These are phyloP conservation scores for Miscanthus lutarioriparius DNA, from an alignment of 176 grass and related monocot genomes.

Conservation along the genomic window DNA sequence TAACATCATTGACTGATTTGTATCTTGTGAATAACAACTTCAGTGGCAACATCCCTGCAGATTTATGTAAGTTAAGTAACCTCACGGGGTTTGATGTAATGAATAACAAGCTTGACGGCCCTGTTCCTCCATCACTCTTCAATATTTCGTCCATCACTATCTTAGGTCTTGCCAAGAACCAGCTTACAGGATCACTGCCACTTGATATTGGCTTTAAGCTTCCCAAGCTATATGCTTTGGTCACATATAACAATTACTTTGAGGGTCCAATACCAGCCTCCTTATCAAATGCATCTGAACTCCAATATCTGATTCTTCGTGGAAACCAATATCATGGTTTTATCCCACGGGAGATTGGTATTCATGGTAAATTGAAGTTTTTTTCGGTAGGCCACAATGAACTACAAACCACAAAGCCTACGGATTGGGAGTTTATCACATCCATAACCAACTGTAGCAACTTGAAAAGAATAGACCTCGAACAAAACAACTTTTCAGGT, in stretches of 20 bases:
- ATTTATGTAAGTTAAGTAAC: neutral
- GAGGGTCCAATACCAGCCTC: constrained; percentile 10
- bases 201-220: constrained; percentile 23
- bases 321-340: neutral
- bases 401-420: neutral
- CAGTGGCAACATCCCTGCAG: constrained; percentile 17
- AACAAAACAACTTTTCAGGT: constrained; percentile 10
- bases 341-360: constrained; percentile 32
- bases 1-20: constrained; percentile 26
- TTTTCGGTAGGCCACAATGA: neutral
- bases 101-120: neutral
- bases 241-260: neutral
- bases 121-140: constrained; percentile 9
- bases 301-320: neutral
- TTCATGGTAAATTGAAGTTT: neutral
- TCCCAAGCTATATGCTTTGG: neutral
- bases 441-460: constrained; percentile 33
- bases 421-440: constrained; percentile 29
- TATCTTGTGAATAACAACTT: neutral
- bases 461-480: neutral
- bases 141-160: constrained; percentile 16
- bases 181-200: constrained; percentile 15
- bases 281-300: constrained; percentile 20
- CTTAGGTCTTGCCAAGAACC: neutral
- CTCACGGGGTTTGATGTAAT: neutral